Conservation (phyloP, 176 grass and related monocot genomes). For the Themeda triandra region DNA sequence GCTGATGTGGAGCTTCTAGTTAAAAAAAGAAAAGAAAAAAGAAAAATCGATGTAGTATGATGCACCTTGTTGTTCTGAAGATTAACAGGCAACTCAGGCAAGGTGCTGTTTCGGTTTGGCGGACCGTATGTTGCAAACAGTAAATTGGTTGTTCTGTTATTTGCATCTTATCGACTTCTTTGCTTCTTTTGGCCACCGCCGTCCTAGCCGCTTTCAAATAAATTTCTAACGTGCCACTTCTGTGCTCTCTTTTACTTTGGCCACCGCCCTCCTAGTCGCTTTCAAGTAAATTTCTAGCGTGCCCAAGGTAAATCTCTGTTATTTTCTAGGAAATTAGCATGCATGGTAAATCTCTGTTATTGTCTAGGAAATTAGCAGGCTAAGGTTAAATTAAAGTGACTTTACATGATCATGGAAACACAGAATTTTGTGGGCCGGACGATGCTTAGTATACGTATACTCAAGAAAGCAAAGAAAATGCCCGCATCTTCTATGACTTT, state of each 20-base stretch:
- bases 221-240: neutral
- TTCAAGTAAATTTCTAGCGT: neutral
- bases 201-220: neutral
- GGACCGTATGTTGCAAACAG: constrained; percentile 30
- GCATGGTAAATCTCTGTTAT: neutral
- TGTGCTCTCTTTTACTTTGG: neutral
- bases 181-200: neutral
- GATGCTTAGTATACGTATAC: too few species aligned
- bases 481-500: neutral
- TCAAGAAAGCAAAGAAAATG: neutral
- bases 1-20: constrained; percentile 25
- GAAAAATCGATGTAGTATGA: constrained; percentile 1
- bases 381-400: neutral
- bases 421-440: too few species aligned
- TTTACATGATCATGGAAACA: neutral
- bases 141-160: constrained; percentile 18
- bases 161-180: neutral
- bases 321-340: neutral
- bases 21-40: neutral
- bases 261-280: neutral
- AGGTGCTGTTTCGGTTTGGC: constrained; percentile 38
- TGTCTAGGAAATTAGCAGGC: neutral
- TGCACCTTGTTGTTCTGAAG: constrained; percentile 22
- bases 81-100: constrained; percentile 22
- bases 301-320: neutral